A percentile compares a stretch with the other conserved stretches of the same genome.
Conservation (phyloP, 2,329 filamentous ascomycete genomes). For the Myrmaecium sp. region DNA sequence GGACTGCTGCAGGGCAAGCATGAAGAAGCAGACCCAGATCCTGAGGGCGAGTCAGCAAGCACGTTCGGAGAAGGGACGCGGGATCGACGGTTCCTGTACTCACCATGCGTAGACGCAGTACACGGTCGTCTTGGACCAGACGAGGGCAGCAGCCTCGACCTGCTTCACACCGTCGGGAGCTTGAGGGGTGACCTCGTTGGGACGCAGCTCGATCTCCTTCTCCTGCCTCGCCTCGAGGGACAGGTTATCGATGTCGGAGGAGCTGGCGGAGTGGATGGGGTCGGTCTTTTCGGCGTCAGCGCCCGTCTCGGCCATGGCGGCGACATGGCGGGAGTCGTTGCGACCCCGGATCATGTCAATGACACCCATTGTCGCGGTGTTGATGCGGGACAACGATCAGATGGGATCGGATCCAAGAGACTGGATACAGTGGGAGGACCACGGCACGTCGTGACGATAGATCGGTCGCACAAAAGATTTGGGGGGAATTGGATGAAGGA, state of each 20-base stretch:
- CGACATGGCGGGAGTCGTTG: conserved; percentile 1
- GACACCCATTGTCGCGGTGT: conserved; percentile 2
- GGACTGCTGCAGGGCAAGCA: conserved; percentile 30
- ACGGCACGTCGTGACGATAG: no score
- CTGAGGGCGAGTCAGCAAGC: conserved; percentile 10
- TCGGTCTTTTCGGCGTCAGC: neutral
- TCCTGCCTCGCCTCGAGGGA: conserved; percentile 15
- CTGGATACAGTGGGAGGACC: no score
- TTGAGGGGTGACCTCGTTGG: conserved; percentile 11
- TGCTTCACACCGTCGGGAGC: conserved; percentile 23
- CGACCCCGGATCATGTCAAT: conserved; percentile 2
- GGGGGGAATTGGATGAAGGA: no score
- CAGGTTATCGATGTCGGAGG: conserved; percentile 7
- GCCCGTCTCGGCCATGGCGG: conserved; percentile 1
- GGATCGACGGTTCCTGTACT: conserved; percentile 7
- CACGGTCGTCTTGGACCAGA: conserved; percentile 22
- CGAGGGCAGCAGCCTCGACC: conserved; percentile 22
- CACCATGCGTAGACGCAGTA: conserved; percentile 22
- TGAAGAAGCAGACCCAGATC: conserved; percentile 31
- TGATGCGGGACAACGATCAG: no score
- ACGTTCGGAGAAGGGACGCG: no score
- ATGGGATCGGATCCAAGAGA: no score
- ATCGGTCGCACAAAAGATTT: no score
- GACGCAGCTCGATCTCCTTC: conserved; percentile 12
- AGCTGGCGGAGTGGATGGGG: conserved; percentile 6